phyloP scores from a whole-genome alignment of 441 rosid genomes.

The Theobroma grandiflorum region DNA sequence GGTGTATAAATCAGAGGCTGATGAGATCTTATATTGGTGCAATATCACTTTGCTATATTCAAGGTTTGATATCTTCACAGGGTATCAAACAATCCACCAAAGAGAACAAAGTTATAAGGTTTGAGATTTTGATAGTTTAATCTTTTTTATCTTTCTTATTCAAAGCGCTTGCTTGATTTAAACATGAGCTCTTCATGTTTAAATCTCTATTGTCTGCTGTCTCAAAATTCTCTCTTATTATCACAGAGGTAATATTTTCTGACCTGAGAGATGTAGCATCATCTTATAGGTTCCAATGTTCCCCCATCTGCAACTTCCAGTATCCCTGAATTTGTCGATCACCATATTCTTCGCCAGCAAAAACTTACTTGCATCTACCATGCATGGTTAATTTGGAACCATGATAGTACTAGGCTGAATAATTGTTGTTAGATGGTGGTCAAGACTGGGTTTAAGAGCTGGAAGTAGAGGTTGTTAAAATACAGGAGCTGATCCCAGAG shows the following conservation, averaged over 20 bases:
- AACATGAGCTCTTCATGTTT: neutral
- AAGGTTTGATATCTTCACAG: neutral
- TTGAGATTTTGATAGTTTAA: neutral
- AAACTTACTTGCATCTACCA: neutral
- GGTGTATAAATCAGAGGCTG: neutral
- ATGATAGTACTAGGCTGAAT: neutral
- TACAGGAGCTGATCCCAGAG: neutral
- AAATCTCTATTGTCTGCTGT: neutral
- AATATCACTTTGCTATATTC: neutral
- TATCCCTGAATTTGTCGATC: neutral
- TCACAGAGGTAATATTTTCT: neutral
- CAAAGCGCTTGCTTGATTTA: too few species aligned
- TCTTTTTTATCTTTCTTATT: neutral
- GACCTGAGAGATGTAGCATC: neutral
- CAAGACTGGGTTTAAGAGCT: neutral
- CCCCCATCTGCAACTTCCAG: neutral
- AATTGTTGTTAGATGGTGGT: neutral
- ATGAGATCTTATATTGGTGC: neutral
- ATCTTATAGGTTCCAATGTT: neutral
- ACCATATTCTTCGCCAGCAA: neutral
- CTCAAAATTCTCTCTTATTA: neutral
- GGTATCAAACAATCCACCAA: neutral
- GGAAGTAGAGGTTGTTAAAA: neutral
- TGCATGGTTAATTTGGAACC: neutral
- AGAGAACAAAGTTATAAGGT: conserved; percentile 6